Conservation (phyloP, 73 alveolate genomes). For the Breviolum minutum region DNA sequence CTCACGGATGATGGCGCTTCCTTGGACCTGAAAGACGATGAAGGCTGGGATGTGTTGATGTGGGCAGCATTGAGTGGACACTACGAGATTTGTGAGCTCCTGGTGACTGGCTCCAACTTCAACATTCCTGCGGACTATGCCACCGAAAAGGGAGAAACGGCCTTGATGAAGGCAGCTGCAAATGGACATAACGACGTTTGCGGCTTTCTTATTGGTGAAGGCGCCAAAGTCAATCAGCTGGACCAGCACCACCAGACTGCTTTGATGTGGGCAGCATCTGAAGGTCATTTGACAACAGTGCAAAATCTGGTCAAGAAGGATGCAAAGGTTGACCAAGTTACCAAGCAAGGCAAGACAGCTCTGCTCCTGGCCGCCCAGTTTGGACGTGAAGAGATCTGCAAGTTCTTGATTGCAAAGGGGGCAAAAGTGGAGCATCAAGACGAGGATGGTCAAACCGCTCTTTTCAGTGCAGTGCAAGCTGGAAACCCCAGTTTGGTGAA, state of each 20-base stretch:
- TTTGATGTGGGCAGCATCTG: conserved; percentile 95
- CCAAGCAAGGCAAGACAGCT: conserved; percentile 91
- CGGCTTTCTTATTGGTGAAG: conserved; percentile 52
- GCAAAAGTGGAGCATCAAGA: conserved; percentile 94
- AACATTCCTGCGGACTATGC: conserved; percentile 85
- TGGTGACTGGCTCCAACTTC: conserved; percentile 56
- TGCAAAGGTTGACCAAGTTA: conserved; percentile 81
- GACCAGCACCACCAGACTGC: conserved; percentile 95
- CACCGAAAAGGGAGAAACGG: conserved; percentile 91
- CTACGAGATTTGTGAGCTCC: conserved; percentile 89
- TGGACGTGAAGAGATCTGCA: conserved; percentile 94
- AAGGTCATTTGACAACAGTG: conserved; percentile 82
- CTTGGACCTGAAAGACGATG: conserved; percentile 84
- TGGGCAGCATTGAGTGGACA: conserved; percentile 91
- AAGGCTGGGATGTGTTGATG: conserved; percentile 92
- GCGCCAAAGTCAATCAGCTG: conserved; percentile 93
- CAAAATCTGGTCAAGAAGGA: conserved; percentile 72
- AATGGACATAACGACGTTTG: conserved; percentile 95
- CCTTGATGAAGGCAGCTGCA: conserved; percentile 90
- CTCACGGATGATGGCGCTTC: conserved; percentile 86
- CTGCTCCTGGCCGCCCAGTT: conserved; percentile 94
- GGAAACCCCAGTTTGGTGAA: conserved; percentile 82
- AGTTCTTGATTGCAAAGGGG: conserved; percentile 54
- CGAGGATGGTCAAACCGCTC: conserved; percentile 87
- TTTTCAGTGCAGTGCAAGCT: conserved; percentile 88